Evolutionary conservation across 139 green algal genomes (phyloP).

Genomic region (Deuterostichococcus epilithicus): DNA sequence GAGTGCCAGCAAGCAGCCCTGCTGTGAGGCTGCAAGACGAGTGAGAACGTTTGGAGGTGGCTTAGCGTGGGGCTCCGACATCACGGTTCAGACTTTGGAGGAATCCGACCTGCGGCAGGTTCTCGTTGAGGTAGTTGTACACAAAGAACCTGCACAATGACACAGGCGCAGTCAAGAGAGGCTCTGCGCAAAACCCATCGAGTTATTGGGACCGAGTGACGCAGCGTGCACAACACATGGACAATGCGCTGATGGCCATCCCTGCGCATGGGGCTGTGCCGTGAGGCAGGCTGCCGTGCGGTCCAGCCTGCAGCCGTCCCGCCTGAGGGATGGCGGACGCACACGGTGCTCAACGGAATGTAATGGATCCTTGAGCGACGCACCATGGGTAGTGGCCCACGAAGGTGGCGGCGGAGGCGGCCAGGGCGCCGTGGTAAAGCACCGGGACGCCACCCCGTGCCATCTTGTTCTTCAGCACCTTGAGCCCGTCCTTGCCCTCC

Average conservation of each 20-base stretch:
- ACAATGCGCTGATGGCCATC: too few relatives aligned
- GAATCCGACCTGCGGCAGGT: slow-evolving; percentile 28
- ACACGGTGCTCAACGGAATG: neutral
- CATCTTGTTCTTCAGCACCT: slow-evolving; percentile 66
- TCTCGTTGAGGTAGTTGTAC: slow-evolving; percentile 63
- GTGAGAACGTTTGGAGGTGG: too few relatives aligned
- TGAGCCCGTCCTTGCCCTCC: slow-evolving; percentile 67
- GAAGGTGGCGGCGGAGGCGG: slow-evolving; percentile 77
- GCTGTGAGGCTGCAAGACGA: too few relatives aligned
- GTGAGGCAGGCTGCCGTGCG: too few relatives aligned
- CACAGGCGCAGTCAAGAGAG: too few relatives aligned
- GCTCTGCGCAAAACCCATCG: too few relatives aligned
- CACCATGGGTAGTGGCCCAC: slow-evolving; percentile 94
- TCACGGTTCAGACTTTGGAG: too few relatives aligned
- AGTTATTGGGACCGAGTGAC: too few relatives aligned
- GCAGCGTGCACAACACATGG: too few relatives aligned
- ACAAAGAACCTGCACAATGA: slow-evolving; percentile 19
- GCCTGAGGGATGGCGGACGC: neutral
- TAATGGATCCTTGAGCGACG: slow-evolving; percentile 10
- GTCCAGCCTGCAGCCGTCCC: neutral
- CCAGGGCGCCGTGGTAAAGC: slow-evolving; percentile 83
- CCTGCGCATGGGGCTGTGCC: too few relatives aligned
- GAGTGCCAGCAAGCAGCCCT: too few relatives aligned
- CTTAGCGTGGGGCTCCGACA: too few relatives aligned
- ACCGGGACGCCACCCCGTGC: slow-evolving; percentile 62